Conservation (phyloP, 768 basidiomycete genomes). For the Amanita thiersii region DNA sequence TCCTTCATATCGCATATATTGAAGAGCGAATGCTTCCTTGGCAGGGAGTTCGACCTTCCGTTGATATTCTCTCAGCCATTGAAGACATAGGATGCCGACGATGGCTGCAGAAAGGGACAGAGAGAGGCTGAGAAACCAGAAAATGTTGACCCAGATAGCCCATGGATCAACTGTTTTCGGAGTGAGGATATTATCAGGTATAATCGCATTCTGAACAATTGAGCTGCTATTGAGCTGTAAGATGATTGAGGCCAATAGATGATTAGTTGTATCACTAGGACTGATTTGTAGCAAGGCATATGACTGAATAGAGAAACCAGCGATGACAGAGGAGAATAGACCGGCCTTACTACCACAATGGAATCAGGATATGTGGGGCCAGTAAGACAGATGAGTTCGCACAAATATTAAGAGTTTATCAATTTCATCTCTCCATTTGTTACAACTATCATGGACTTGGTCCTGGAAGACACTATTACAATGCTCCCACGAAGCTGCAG, state of each 20-base stretch:
- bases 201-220: neutral
- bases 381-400: neutral
- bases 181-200: neutral
- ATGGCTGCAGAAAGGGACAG: conserved; percentile 5
- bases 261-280: conserved; percentile 9
- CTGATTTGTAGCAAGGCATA: conserved; percentile 14
- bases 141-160: conserved; percentile 7
- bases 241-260: conserved; percentile 10
- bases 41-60: conserved; percentile 2
- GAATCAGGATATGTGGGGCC: neutral
- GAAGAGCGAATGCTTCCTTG: conserved; percentile 2
- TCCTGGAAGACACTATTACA: neutral
- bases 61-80: conserved; percentile 11
- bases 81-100: conserved; percentile 8
- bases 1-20: conserved; percentile 9
- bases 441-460: conserved; percentile 9
- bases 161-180: neutral
- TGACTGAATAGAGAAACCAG: conserved; percentile 15
- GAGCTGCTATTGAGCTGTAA: conserved; percentile 4
- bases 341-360: conserved; percentile 12
- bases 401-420: conserved; percentile 17
- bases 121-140: conserved; percentile 7
- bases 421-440: conserved; percentile 12
- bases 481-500: conserved; percentile 2
- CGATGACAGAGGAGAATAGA: conserved; percentile 17